phyloP scores from a whole-genome alignment of 1,139 yeast species.

The Scheffersomyces parashehatae region DNA sequence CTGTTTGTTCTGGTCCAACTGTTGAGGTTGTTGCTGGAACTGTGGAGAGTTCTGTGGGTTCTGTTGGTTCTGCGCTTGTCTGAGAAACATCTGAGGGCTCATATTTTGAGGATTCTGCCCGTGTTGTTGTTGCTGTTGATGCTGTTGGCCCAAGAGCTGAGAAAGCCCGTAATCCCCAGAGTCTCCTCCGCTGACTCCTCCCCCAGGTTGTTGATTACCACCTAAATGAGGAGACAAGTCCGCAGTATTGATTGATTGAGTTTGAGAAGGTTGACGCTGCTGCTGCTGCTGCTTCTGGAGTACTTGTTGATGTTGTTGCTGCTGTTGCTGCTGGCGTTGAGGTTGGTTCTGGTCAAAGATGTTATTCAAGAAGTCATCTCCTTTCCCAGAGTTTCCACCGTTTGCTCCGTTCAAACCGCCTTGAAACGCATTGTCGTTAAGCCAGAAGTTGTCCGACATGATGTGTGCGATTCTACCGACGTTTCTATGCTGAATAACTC shows the following conservation, averaged over 20 bases:
- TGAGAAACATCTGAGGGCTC: conserved; percentile 30
- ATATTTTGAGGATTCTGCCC: conserved; percentile 10
- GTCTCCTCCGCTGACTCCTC: conserved; percentile 7
- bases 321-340: conserved; percentile 10
- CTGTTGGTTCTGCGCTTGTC: conserved; percentile 17
- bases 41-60: conserved; percentile 5
- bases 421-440: conserved; percentile 41
- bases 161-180: conserved; percentile 12
- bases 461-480: conserved; percentile 1
- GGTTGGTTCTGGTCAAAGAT: conserved; percentile 28
- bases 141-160: conserved; percentile 10
- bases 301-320: conserved; percentile 6
- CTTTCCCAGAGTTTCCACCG: conserved; percentile 10
- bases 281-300: conserved; percentile 8
- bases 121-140: conserved; percentile 4
- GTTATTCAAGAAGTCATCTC: conserved; percentile 38
- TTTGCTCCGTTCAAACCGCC: conserved; percentile 13
- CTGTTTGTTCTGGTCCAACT: conserved; percentile 16
- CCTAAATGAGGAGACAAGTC: conserved; percentile 1
- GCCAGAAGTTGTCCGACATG: conserved; percentile 48
- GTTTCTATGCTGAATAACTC: too few relatives aligned
- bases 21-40: conserved; percentile 10
- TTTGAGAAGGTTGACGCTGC: not conserved
- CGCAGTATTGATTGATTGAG: conserved; percentile 8
- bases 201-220: conserved; percentile 1